A percentile compares a stretch with the other conserved stretches of the same genome.
phyloP scores from a whole-genome alignment of 2,329 filamentous ascomycete genomes.

The Fusarium devonianum region DNA sequence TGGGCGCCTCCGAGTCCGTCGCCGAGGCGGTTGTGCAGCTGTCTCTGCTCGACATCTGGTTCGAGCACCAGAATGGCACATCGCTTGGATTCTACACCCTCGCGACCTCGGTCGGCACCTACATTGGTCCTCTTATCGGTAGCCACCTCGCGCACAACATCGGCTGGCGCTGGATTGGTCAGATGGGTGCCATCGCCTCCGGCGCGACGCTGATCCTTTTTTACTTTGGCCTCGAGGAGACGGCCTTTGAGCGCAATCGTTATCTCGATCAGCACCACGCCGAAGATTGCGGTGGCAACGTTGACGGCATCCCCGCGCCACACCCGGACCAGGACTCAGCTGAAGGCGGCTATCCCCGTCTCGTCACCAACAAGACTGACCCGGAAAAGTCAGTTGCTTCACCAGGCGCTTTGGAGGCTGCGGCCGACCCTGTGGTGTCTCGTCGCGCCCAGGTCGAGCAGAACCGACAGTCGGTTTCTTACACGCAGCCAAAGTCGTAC shows the following conservation, averaged over 20 bases:
- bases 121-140: constrained; percentile 60
- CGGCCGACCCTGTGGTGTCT: constrained; percentile 19
- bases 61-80: constrained; percentile 62
- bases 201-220: constrained; percentile 55
- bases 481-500: constrained; percentile 55
- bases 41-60: constrained; percentile 65
- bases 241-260: constrained; percentile 54
- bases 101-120: constrained; percentile 63
- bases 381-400: constrained; percentile 16
- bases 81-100: constrained; percentile 63
- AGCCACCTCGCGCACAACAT: constrained; percentile 58
- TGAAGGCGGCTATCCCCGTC: no score
- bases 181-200: constrained; percentile 58
- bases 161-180: constrained; percentile 64
- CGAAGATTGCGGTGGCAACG: constrained; percentile 21
- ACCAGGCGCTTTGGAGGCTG: constrained; percentile 19
- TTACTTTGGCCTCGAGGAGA: constrained; percentile 62
- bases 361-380: background rate
- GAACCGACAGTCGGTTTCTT: constrained; percentile 35
- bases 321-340: background rate
- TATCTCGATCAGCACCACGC: constrained; percentile 41
- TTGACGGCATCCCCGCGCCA: constrained; percentile 23
- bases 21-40: constrained; percentile 64
- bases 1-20: constrained; percentile 63
- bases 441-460: constrained; percentile 27